Evolutionary conservation across 2,329 filamentous ascomycete species (phyloP), one percentile per base, ranked within the genome.

Genomic region (Rachicladosporium sp.): DNA sequence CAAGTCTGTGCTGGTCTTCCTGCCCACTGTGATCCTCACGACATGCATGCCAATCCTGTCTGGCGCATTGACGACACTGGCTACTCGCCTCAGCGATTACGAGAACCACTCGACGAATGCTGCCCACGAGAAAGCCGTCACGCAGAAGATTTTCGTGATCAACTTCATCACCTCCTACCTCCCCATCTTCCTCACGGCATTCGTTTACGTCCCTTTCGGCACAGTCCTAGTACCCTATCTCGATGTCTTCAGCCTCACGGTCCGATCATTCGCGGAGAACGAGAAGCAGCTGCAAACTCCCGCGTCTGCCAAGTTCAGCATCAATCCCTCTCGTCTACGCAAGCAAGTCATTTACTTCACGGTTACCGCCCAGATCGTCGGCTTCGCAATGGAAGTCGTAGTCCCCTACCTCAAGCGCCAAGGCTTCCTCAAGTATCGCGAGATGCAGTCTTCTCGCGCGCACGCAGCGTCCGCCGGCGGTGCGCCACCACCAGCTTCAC

Each of bases 111-210:
- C 88, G 51, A 96, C 86, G 0, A 74, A 82, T 42, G 85, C 88
- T 48, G 80, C 79, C 10, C 83, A 94, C 53, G 78, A 93, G 44
- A 76, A 82, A 12, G 82, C 88, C 2, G 74, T 94, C 56, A 85
- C 91, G 0, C 79, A 84, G 43, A 98, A 98, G 67, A 82, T 93
- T 29, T 96, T 98, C 54, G 78, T 96, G 9, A 75, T 96, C 54
- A 93, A 95, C 66, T 94, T 95, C 63, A 89, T 96, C 62, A 93
- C 87, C 4, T 93, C 88, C 0, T 96, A 95, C 58, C 77, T 93
- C 38, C 83, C 86, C 1, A 80, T 93, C 11, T 80, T 93, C 55
- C 73, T 96, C 11, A 95, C 88, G 0, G 85, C 87, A 0, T 96
- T 95, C 51, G 78, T 95, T 46, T 96, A 95, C 54, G 84, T 94